Conservation (phyloP, 805 yeast species). For the Starmerella riodocensis region DNA sequence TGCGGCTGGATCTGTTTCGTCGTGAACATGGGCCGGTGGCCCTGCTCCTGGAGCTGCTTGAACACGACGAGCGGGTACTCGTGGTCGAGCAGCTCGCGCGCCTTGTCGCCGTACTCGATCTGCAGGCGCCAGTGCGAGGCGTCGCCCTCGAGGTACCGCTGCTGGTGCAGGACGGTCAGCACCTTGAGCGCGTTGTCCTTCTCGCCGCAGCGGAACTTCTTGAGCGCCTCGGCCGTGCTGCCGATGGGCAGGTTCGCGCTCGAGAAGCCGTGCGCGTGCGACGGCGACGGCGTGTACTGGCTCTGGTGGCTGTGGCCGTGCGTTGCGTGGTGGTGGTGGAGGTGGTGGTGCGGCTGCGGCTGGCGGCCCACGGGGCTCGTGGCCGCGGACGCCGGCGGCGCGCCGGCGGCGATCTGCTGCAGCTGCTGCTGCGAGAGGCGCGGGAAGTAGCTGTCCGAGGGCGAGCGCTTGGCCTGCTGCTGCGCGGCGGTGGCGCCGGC, state of each 20-base stretch:
- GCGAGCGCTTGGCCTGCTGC: background rate
- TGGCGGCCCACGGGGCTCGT: background rate
- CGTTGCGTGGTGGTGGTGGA: background rate
- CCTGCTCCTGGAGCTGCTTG: conserved; percentile 59
- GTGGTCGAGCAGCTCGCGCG: conserved; percentile 63
- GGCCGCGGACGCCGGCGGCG: background rate
- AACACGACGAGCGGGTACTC: conserved; percentile 82
- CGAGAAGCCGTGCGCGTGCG: background rate
- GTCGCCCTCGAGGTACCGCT: conserved; percentile 68
- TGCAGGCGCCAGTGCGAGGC: conserved; percentile 83
- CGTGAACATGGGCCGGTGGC: conserved; percentile 5
- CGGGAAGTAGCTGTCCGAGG: background rate
- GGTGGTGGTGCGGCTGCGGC: background rate
- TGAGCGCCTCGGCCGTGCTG: conserved; percentile 47
- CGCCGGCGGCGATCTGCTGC: background rate
- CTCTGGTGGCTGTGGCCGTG: background rate
- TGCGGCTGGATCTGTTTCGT: conserved; percentile 1
- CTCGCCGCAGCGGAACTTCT: conserved; percentile 69
- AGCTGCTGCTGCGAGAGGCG: conserved; percentile 7
- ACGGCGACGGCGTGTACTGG: background rate
- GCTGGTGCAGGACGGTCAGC: conserved; percentile 73
- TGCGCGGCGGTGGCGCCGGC: too few species aligned
- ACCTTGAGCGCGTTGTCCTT: conserved; percentile 87
- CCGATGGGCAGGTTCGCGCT: conserved; percentile 8
- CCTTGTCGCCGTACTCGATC: conserved; percentile 83